Evolutionary conservation across 1,284 basidiomycete genomes (phyloP).

Genomic region (Pterulicium gracile): DNA sequence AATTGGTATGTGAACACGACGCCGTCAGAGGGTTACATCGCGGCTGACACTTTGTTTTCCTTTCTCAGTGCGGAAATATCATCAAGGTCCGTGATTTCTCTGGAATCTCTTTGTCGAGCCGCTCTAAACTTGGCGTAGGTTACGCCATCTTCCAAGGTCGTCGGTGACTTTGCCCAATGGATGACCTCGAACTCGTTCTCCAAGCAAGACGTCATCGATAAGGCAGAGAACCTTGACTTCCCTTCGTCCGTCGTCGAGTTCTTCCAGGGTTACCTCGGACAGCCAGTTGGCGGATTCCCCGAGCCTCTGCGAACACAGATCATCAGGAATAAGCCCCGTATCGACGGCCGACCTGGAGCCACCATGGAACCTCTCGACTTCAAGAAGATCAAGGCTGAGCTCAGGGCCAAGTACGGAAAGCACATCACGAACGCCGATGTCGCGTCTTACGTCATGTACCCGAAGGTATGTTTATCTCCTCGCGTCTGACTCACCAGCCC

Average conservation of each 20-base stretch:
- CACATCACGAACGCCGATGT: slow-evolving; percentile 92
- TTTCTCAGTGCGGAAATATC: slow-evolving; percentile 82
- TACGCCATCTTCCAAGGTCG: slow-evolving; percentile 98
- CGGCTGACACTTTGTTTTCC: slow-evolving; percentile 10
- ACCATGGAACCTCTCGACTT: slow-evolving; percentile 86
- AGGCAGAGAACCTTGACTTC: slow-evolving; percentile 91
- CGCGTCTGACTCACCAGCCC: background rate
- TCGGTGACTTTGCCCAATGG: slow-evolving; percentile 98
- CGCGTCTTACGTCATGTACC: slow-evolving; percentile 93
- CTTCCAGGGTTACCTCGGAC: slow-evolving; percentile 97
- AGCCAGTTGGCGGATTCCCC: slow-evolving; percentile 97
- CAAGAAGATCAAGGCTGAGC: slow-evolving; percentile 89
- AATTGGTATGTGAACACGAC: slow-evolving; percentile 52
- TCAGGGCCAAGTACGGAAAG: slow-evolving; percentile 90
- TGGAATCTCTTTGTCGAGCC: slow-evolving; percentile 4
- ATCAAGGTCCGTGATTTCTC: slow-evolving; percentile 75
- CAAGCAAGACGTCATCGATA: slow-evolving; percentile 78
- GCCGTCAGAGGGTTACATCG: slow-evolving; percentile 1
- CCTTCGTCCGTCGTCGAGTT: slow-evolving; percentile 94
- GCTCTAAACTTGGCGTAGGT: slow-evolving; percentile 36
- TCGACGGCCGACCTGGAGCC: slow-evolving; percentile 89
- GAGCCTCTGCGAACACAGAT: slow-evolving; percentile 88
- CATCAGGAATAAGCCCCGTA: slow-evolving; percentile 89
- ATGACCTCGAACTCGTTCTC: slow-evolving; percentile 93
- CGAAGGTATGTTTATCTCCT: slow-evolving; percentile 47